These are phyloP conservation scores for Hypoxylon lienhwacheense DNA, from an alignment of 495 filamentous ascomycete genomes.

Conservation along the genomic window DNA sequence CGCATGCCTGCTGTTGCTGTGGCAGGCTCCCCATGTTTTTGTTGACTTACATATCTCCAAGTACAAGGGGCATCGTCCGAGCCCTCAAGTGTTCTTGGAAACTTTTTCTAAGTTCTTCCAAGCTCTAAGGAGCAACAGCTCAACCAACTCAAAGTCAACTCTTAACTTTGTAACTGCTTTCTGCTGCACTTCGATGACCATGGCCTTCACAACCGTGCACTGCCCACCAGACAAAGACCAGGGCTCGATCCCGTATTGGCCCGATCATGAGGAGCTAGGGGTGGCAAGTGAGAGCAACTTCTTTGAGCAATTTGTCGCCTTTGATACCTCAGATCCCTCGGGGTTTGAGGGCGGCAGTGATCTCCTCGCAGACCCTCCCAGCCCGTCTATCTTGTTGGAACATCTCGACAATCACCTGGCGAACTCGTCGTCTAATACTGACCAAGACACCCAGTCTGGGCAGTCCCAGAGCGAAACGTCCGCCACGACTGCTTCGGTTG, in stretches of 20 bases:
- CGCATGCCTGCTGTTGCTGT: conserved; percentile 40
- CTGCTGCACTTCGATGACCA: conserved; percentile 25
- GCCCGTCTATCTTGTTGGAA: conserved; percentile 37
- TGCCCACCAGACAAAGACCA: conserved; percentile 46
- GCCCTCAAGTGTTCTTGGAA: conserved; percentile 20
- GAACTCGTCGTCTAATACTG: conserved; percentile 26
- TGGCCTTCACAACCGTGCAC: conserved; percentile 39
- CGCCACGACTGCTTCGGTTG: conserved; percentile 10
- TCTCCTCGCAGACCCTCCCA: conserved; percentile 35
- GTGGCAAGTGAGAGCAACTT: conserved; percentile 42
- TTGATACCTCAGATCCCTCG: conserved; percentile 39
- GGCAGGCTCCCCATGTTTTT: conserved; percentile 40
- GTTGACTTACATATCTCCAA: conserved; percentile 38
- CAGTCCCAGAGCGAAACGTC: conserved; percentile 14
- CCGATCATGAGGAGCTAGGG: conserved; percentile 41
- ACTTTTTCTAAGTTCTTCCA: conserved; percentile 1
- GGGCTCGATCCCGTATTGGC: conserved; percentile 39
- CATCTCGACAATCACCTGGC: conserved; percentile 16
- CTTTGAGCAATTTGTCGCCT: conserved; percentile 53
- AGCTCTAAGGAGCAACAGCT: conserved; percentile 14
- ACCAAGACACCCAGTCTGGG: conserved; percentile 29
- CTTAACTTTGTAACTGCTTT: conserved; percentile 24
- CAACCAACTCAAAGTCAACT: conserved; percentile 8
- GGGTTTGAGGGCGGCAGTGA: conserved; percentile 21
- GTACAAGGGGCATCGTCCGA: conserved; percentile 31